Evolutionary conservation across 495 filamentous ascomycete species (phyloP), one percentile per base, ranked within the genome.

Genomic region (Polyplosphaeria fusca): DNA sequence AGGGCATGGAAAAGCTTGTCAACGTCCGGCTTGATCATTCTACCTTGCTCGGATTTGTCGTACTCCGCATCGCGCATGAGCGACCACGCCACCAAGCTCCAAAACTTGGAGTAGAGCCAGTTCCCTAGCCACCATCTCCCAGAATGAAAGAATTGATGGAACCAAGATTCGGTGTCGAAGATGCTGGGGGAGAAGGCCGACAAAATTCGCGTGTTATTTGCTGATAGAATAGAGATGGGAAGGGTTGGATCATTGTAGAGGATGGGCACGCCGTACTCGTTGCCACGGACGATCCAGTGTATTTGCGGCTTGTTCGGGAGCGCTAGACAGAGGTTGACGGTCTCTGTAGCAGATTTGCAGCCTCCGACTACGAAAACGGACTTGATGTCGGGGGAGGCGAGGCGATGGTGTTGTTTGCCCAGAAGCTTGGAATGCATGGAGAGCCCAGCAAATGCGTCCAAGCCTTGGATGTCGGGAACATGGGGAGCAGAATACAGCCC

Each of bases 301-400:
- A 48, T 46, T 5, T 38, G 14, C 4, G 46, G 46, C 37, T 49
- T 49, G n/a, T 37, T 38, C 5, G 27, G 27, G 19, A 46, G 42
- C 7, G 42, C 18, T 5, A 56, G 43, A 23, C 52, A 47, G 43
- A 56, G 26, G 27, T 45, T 56, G 3, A 40, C 19, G n/a, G 52
- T 46, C 20, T 56, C 52, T 3, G 48, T 20, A 9, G 52, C 52
- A 5, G 52, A 56, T 26, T 56, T 56, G 27, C 52, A 48, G 20
- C 43, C 52, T 2, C 52, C 52, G 14, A 56, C 42, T 23, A 56
- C 42, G 22, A 48, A 23, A 22, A 56, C 27, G 1, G 13, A 14
- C 13, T 39, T 39, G 2, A 56, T 24, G 2, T 19, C 23, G 2
- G 26, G 19, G 18, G 25, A 13, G 3, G 42, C 12, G 1, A 56